Conservation (phyloP, 371 early-diverging fungal genomes). For the Mucor saturninus region DNA sequence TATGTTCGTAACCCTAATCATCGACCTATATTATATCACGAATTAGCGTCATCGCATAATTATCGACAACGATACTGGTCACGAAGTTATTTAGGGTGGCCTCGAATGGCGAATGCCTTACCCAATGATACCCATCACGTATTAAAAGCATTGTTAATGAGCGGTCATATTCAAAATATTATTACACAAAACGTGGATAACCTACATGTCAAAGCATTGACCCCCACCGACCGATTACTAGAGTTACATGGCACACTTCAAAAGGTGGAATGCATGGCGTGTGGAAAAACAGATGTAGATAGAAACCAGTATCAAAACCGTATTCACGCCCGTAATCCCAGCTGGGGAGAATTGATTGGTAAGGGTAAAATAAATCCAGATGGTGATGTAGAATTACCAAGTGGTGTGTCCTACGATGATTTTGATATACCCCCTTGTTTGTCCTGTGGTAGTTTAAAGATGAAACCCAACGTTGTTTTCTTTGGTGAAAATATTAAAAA, state of each 20-base stretch:
- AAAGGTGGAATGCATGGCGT: slow-evolving; percentile 74
- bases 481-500: slow-evolving; percentile 87
- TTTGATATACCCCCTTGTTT: slow-evolving; percentile 80
- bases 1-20: slow-evolving; percentile 82
- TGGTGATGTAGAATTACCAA: slow-evolving; percentile 83
- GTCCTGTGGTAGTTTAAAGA: slow-evolving; percentile 60
- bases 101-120: slow-evolving; percentile 63
- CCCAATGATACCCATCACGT: slow-evolving; percentile 79
- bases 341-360: slow-evolving; percentile 50
- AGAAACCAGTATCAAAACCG: slow-evolving; percentile 70
- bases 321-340: slow-evolving; percentile 75
- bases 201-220: slow-evolving; percentile 70
- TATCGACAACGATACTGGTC: slow-evolving; percentile 91
- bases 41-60: slow-evolving; percentile 64
- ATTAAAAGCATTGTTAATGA: slow-evolving; percentile 56
- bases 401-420: slow-evolving; percentile 55
- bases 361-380: slow-evolving; percentile 76
- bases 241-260: slow-evolving; percentile 89
- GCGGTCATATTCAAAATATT: slow-evolving; percentile 52
- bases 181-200: slow-evolving; percentile 95
- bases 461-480: slow-evolving; percentile 83
- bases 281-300: slow-evolving; percentile 51
- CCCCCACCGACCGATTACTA: slow-evolving; percentile 46
- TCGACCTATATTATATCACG: slow-evolving; percentile 80
- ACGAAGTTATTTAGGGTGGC: slow-evolving; percentile 87